Conservation (phyloP, 257 asterid species). For the Haberlea rhodopensis region DNA sequence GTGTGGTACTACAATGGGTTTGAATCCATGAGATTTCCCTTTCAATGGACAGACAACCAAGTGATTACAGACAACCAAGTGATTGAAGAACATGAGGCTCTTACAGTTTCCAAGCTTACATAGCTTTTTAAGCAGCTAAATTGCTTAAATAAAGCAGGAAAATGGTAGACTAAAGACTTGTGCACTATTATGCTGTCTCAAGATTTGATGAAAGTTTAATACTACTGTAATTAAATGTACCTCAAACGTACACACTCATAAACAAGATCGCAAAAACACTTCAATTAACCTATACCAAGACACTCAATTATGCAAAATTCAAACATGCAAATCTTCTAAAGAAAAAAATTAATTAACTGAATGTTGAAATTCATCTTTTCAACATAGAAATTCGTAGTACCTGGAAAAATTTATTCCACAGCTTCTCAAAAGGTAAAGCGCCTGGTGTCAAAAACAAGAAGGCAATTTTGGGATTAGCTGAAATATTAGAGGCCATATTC, state of each 20-base stretch:
- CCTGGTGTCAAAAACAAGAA: conserved; percentile 93
- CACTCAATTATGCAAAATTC: conserved; percentile 4
- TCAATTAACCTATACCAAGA: background rate
- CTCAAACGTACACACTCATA: background rate
- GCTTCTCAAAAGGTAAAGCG: conserved; percentile 93
- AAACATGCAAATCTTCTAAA: background rate
- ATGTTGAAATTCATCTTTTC: background rate
- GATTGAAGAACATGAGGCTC: background rate
- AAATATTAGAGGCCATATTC: conserved; percentile 45
- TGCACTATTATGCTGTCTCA: too few species aligned
- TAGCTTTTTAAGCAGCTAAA: background rate
- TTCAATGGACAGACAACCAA: background rate
- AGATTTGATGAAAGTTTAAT: too few species aligned
- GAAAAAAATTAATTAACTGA: background rate
- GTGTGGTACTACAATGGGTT: background rate
- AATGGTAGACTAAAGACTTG: too few species aligned
- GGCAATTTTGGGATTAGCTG: conserved; percentile 75
- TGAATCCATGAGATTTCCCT: background rate
- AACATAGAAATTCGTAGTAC: conserved; percentile 31
- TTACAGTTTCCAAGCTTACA: background rate
- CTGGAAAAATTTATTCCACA: conserved; percentile 98
- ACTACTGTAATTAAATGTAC: background rate
- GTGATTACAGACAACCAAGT: background rate
- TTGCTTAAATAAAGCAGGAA: too few species aligned
- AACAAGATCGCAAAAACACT: background rate